Evolutionary conservation across 805 yeast species (phyloP).

Genomic region (Kluyveromyces lactis): DNA sequence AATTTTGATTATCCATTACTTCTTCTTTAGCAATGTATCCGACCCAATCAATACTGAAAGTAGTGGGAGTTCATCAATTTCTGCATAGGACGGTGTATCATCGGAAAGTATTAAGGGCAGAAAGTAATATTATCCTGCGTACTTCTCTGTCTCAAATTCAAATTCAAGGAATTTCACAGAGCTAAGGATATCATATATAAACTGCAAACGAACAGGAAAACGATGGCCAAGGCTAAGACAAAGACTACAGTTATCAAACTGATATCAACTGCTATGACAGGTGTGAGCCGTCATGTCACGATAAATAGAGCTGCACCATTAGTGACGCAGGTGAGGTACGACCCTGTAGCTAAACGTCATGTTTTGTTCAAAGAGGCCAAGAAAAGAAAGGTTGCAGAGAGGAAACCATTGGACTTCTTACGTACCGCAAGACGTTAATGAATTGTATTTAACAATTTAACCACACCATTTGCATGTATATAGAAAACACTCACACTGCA

Average conservation of each 20-base stretch:
- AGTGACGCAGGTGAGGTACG: conserved; percentile 77
- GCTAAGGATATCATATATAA: no score
- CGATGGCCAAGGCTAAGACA: conserved; percentile 50
- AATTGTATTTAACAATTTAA: neutral
- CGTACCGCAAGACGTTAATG: conserved; percentile 21
- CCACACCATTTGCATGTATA: no score
- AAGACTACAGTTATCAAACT: conserved; percentile 78
- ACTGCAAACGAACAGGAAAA: neutral
- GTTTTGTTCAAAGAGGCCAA: conserved; percentile 84
- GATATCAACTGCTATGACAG: conserved; percentile 85
- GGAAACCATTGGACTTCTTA: conserved; percentile 40
- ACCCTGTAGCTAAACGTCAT: conserved; percentile 82
- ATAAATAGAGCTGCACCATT: conserved; percentile 76
- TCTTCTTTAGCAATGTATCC: no score
- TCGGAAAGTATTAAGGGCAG: no score
- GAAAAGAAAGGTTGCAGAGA: conserved; percentile 68
- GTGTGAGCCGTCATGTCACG: conserved; percentile 70
- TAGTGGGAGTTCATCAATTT: no score
- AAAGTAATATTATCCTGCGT: no score
- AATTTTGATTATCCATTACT: neutral
- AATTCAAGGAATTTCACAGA: no score
- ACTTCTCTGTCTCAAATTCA: no score
- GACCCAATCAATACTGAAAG: no score
- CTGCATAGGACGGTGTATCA: no score
- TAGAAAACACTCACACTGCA: no score